Conservation (phyloP, 306 rosid species). For the Trichosanthes cucumerina region DNA sequence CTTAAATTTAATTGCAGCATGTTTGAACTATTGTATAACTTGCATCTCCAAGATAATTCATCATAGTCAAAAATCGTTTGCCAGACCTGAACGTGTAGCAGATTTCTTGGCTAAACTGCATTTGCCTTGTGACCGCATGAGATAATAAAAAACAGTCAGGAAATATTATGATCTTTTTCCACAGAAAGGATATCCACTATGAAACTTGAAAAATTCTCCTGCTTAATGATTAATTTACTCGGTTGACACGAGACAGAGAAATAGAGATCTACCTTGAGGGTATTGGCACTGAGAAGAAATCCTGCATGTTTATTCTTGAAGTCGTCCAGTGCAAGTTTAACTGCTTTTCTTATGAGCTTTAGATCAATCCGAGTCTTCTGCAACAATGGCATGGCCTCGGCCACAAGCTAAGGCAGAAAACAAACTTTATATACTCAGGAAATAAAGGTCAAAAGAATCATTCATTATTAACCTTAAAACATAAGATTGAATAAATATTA, state of each 20-base stretch:
- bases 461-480: neutral
- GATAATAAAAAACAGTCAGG: neutral
- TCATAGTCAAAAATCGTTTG: neutral
- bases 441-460: neutral
- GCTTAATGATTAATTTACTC: neutral
- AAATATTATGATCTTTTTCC: neutral
- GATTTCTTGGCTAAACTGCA: neutral
- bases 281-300: constrained; percentile 64
- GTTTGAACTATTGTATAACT: neutral
- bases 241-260: neutral
- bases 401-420: constrained; percentile 42
- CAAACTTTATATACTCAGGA: neutral
- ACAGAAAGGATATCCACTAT: neutral
- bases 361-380: constrained; percentile 30
- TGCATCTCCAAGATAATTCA: neutral
- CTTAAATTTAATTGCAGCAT: neutral
- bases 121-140: too few relatives aligned
- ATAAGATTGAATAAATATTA: constrained; percentile 25
- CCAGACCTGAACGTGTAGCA: neutral
- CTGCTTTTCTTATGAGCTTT: constrained; percentile 52
- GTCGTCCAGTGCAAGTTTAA: constrained; percentile 67
- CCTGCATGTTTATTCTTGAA: constrained; percentile 68
- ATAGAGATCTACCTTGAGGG: constrained; percentile 47
- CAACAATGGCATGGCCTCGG: constrained; percentile 31
- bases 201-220: neutral